These are phyloP conservation scores for Sisymbrium altissimum DNA, from an alignment of 345 rosid species.

Conservation along the genomic window DNA sequence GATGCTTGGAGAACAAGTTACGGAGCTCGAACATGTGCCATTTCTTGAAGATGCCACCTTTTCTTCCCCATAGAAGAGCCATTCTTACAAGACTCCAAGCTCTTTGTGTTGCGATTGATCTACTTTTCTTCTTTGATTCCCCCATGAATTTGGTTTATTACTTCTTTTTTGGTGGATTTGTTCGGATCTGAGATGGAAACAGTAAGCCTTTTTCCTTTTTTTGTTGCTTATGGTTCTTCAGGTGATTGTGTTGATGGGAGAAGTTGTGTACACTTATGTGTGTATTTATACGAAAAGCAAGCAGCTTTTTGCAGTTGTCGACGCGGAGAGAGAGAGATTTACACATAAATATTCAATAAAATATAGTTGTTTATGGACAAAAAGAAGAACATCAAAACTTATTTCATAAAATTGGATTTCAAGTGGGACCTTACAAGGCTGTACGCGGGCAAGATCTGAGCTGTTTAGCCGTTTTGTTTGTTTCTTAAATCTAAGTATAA, in stretches of 20 bases:
- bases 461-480: conserved; percentile 32
- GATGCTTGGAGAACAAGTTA: conserved; percentile 46
- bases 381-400: neutral
- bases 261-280: neutral
- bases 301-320: conserved; percentile 15
- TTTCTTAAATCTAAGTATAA: neutral
- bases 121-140: conserved; percentile 37
- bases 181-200: neutral
- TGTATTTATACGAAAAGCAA: neutral
- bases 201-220: neutral
- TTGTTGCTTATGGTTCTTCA: neutral
- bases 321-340: conserved; percentile 26
- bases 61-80: conserved; percentile 67
- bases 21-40: conserved; percentile 52
- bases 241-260: conserved; percentile 21
- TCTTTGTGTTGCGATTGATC: conserved; percentile 20
- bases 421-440: conserved; percentile 23
- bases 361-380: neutral
- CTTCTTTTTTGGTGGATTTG: neutral
- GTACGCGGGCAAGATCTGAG: conserved; percentile 34
- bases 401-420: neutral
- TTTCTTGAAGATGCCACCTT: conserved; percentile 65
- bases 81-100: conserved; percentile 61
- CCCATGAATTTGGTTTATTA: neutral
- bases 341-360: neutral